These are phyloP conservation scores for Aureobasidium namibiae DNA, from an alignment of 2,329 filamentous ascomycete species.

Conservation along the genomic window DNA sequence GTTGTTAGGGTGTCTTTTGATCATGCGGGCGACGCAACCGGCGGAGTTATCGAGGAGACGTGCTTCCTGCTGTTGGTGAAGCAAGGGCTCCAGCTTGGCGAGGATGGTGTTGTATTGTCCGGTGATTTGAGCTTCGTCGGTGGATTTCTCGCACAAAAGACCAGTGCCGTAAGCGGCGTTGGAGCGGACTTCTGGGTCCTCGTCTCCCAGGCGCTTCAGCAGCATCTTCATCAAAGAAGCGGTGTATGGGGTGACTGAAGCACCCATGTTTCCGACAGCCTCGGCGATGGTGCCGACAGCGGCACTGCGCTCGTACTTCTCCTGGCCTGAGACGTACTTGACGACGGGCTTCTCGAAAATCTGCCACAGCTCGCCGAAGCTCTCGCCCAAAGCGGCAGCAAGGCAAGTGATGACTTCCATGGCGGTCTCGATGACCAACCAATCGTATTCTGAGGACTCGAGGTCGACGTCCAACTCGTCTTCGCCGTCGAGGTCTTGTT, in stretches of 20 bases:
- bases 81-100: conserved; percentile 74
- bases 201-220: conserved; percentile 77
- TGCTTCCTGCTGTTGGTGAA: conserved; percentile 63
- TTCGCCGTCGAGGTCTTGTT: conserved; percentile 78
- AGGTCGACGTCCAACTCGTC: conserved; percentile 61
- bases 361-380: conserved; percentile 87
- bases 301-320: conserved; percentile 79
- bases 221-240: conserved; percentile 67
- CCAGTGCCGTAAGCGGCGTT: conserved; percentile 91
- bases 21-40: conserved; percentile 86
- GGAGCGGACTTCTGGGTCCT: conserved; percentile 85
- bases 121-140: conserved; percentile 63
- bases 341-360: conserved; percentile 88
- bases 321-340: conserved; percentile 78
- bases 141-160: conserved; percentile 73
- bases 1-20: conserved; percentile 75
- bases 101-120: conserved; percentile 71
- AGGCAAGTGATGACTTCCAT: conserved; percentile 84
- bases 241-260: conserved; percentile 74
- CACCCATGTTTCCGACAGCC: conserved; percentile 76
- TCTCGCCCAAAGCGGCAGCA: conserved; percentile 68
- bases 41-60: conserved; percentile 88
- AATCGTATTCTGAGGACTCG: conserved; percentile 92
- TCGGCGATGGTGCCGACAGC: conserved; percentile 90
- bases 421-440: conserved; percentile 90